A percentile compares a stretch with the other conserved stretches of the same genome.
These are phyloP conservation scores for Sideroxylon spinosum DNA, from an alignment of 179 eudicot genomes.

Conservation along the genomic window DNA sequence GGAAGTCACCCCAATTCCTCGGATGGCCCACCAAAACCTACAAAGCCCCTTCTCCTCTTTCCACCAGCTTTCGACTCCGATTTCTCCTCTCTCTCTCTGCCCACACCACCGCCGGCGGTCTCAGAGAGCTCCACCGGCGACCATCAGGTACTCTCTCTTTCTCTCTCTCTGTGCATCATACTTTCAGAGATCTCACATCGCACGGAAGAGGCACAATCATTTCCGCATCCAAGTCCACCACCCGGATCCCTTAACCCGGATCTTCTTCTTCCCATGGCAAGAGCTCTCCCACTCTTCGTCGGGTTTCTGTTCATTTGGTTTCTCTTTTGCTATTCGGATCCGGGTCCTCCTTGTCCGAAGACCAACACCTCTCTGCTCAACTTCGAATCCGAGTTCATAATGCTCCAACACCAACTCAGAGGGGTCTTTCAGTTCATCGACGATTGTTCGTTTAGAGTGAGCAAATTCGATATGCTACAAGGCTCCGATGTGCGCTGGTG, in stretches of 20 bases:
- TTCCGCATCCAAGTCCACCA: neutral
- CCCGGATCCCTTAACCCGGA: slow-evolving; percentile 23
- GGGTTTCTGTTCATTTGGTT: slow-evolving; percentile 21
- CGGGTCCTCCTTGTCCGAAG: slow-evolving; percentile 42
- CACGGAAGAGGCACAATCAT: neutral
- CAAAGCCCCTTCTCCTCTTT: too few species aligned
- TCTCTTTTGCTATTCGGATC: slow-evolving; percentile 23
- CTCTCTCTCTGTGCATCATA: neutral
- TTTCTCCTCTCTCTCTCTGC: neutral
- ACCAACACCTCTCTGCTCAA: slow-evolving; percentile 41
- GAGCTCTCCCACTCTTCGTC: slow-evolving; percentile 12
- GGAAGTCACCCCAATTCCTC: too few species aligned
- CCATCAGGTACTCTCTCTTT: slow-evolving; percentile 14
- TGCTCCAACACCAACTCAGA: slow-evolving; percentile 88
- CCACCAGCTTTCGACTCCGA: too few species aligned
- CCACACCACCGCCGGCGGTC: neutral
- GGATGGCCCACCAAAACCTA: too few species aligned
- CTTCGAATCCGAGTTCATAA: slow-evolving; percentile 51
- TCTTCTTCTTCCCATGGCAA: slow-evolving; percentile 24
- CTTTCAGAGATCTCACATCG: neutral
- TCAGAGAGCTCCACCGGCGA: neutral
- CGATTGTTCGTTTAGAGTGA: slow-evolving; percentile 77
- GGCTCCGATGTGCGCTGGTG: slow-evolving; percentile 88
- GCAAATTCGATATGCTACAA: slow-evolving; percentile 73
- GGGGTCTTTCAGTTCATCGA: slow-evolving; percentile 59